These are phyloP conservation scores for Rhodosporidiobolus odoratus DNA, from an alignment of 768 basidiomycete species.

Conservation along the genomic window DNA sequence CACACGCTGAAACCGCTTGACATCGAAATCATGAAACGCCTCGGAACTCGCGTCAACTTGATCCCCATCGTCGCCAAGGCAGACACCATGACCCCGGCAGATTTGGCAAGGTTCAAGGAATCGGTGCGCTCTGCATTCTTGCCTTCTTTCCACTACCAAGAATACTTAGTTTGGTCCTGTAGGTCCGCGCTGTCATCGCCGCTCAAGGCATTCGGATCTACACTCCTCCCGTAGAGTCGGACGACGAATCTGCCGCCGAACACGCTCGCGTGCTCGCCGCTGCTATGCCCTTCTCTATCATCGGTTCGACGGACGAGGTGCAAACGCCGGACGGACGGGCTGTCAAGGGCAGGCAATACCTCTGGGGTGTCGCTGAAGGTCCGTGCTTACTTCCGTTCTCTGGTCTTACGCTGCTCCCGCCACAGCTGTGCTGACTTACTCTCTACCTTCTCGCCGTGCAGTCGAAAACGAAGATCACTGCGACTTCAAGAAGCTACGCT, in stretches of 20 bases:
- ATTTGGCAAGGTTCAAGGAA: conserved; percentile 85
- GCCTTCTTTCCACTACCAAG: neutral
- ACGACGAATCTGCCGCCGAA: conserved; percentile 78
- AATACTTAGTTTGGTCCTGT: neutral
- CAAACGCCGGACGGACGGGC: conserved; percentile 79
- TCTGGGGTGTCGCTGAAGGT: conserved; percentile 99
- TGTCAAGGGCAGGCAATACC: conserved; percentile 96
- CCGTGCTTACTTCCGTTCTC: conserved; percentile 37
- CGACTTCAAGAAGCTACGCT: conserved; percentile 96
- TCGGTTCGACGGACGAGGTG: conserved; percentile 93
- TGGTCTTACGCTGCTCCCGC: neutral
- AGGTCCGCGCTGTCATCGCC: conserved; percentile 82
- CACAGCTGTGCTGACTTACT: neutral
- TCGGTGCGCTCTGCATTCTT: conserved; percentile 58
- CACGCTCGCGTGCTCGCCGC: conserved; percentile 79
- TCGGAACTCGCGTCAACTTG: conserved; percentile 94
- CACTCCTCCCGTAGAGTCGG: conserved; percentile 81
- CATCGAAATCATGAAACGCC: conserved; percentile 99
- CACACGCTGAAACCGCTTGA: conserved; percentile 95
- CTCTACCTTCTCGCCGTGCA: conserved; percentile 43
- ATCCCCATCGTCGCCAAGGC: conserved; percentile 98
- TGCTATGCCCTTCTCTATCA: conserved; percentile 97
- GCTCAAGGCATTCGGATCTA: conserved; percentile 95
- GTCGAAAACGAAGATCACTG: conserved; percentile 99
- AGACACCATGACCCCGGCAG: conserved; percentile 91